A percentile compares a stretch with the other conserved stretches of the same genome.
Evolutionary conservation across 2,329 filamentous ascomycete species (phyloP).

Genomic region (Cryphonectria carpinicola): DNA sequence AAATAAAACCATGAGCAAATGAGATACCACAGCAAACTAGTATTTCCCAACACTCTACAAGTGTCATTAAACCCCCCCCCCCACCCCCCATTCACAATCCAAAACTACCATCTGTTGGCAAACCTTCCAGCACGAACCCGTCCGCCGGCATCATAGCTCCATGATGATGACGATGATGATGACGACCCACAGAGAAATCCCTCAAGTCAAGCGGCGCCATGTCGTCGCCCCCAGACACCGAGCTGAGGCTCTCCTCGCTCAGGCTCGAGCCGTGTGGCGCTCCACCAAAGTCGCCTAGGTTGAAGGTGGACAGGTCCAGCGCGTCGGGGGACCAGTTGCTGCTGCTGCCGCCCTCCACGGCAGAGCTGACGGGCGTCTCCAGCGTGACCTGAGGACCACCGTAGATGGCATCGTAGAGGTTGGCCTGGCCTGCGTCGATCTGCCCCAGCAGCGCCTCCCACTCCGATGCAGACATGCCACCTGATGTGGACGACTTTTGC

Average conservation of each 20-base stretch:
- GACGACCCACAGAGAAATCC: slow-evolving; percentile 20
- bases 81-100: slow-evolving; percentile 40
- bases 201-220: slow-evolving; percentile 51
- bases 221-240: slow-evolving; percentile 49
- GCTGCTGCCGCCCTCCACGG: slow-evolving; percentile 28
- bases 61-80: neutral
- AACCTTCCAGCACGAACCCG: slow-evolving; percentile 44
- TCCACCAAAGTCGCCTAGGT: slow-evolving; percentile 50
- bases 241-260: slow-evolving; percentile 62
- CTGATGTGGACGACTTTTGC: slow-evolving; percentile 41
- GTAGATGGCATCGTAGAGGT: slow-evolving; percentile 85
- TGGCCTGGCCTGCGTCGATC: slow-evolving; percentile 78
- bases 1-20: neutral
- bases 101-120: slow-evolving; percentile 42
- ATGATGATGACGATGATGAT: neutral
- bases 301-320: slow-evolving; percentile 58
- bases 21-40: neutral
- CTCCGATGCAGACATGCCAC: slow-evolving; percentile 64
- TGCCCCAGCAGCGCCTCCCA: slow-evolving; percentile 84
- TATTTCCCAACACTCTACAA: neutral
- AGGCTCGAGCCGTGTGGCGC: slow-evolving; percentile 50
- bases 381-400: slow-evolving; percentile 62
- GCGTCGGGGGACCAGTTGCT: slow-evolving; percentile 59
- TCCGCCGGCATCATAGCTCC: slow-evolving; percentile 22
- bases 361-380: slow-evolving; percentile 46